These are phyloP conservation scores for Metschnikowia noctiluminum DNA, from an alignment of 805 yeast species.

Conservation along the genomic window DNA sequence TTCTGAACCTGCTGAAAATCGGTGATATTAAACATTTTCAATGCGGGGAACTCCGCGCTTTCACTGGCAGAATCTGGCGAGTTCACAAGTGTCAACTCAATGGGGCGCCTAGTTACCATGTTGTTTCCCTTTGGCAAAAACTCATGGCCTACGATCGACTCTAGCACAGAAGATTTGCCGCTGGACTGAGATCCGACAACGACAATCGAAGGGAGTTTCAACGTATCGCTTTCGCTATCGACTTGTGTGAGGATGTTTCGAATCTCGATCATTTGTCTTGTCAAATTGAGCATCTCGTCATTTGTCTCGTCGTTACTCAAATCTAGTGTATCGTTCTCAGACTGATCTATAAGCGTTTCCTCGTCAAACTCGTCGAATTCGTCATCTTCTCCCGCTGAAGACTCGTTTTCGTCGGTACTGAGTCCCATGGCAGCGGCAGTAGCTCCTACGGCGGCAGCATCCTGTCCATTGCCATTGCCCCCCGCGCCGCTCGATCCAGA, in stretches of 20 bases:
- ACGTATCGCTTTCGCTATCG: slow-evolving; percentile 63
- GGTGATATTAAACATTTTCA: slow-evolving; percentile 75
- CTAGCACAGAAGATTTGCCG: slow-evolving; percentile 95
- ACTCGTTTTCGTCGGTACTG: slow-evolving; percentile 33
- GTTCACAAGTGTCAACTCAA: slow-evolving; percentile 87
- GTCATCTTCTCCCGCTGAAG: slow-evolving; percentile 22
- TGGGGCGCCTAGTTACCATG: slow-evolving; percentile 98
- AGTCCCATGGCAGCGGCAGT: slow-evolving; percentile 56
- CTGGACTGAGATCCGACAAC: slow-evolving; percentile 97
- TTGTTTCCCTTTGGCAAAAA: slow-evolving; percentile 95
- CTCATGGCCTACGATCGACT: slow-evolving; percentile 96
- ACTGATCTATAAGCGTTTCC: slow-evolving; percentile 40
- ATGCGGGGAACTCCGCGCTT: slow-evolving; percentile 89
- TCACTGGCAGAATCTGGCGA: slow-evolving; percentile 79
- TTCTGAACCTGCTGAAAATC: slow-evolving; percentile 88
- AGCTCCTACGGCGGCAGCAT: slow-evolving; percentile 42
- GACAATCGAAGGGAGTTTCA: slow-evolving; percentile 89
- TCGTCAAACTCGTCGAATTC: slow-evolving; percentile 53
- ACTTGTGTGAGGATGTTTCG: slow-evolving; percentile 72
- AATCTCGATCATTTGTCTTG: slow-evolving; percentile 96
- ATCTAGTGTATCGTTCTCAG: slow-evolving; percentile 37
- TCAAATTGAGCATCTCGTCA: slow-evolving; percentile 81
- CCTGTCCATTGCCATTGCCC: slow-evolving; percentile 29
- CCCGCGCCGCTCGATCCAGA: not conserved
- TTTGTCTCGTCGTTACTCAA: slow-evolving; percentile 53